Conservation (phyloP, 257 asterid species). For the Mitragyna speciosa region DNA sequence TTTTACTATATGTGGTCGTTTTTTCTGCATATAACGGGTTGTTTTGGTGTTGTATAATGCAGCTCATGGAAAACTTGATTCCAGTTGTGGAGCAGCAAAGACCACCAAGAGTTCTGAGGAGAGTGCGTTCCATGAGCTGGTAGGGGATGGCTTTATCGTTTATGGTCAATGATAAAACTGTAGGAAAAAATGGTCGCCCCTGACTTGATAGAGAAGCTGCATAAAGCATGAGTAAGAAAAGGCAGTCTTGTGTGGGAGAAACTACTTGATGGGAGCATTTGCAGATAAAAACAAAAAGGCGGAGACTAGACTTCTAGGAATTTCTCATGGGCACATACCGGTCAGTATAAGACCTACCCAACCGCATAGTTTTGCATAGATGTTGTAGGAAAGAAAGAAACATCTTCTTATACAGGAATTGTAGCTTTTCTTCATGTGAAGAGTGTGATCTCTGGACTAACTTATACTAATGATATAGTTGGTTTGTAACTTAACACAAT, state of each 20-base stretch:
- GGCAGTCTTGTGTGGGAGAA: constrained; percentile 1
- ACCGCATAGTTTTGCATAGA: constrained; percentile 12
- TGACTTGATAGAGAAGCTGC: constrained; percentile 13
- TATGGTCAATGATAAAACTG: constrained; percentile 19
- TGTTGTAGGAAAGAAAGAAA: constrained; percentile 19
- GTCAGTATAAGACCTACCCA: constrained; percentile 7
- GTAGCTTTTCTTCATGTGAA: constrained; percentile 9
- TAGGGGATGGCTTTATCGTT: constrained; percentile 17
- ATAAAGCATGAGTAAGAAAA: neutral
- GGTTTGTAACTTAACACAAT: neutral
- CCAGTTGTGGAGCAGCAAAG: constrained; percentile 60
- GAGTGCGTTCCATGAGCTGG: constrained; percentile 49
- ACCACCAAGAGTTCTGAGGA: constrained; percentile 55
- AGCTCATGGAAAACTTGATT: constrained; percentile 72
- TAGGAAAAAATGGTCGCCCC: constrained; percentile 21
- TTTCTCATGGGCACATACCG: constrained; percentile 9
- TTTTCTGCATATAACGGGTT: neutral
- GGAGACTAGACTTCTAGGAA: neutral
- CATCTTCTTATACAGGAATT: constrained; percentile 15
- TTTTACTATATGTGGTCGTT: too few relatives aligned
- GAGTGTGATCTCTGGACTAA: constrained; percentile 10
- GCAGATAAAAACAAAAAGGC: neutral
- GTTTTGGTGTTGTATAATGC: constrained; percentile 18
- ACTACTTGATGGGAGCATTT: constrained; percentile 8
- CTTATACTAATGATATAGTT: constrained; percentile 12